A percentile compares a stretch with the other conserved stretches of the same genome.
Conservation (phyloP, 331 rosid genomes). For the Prunus yedoensis region DNA sequence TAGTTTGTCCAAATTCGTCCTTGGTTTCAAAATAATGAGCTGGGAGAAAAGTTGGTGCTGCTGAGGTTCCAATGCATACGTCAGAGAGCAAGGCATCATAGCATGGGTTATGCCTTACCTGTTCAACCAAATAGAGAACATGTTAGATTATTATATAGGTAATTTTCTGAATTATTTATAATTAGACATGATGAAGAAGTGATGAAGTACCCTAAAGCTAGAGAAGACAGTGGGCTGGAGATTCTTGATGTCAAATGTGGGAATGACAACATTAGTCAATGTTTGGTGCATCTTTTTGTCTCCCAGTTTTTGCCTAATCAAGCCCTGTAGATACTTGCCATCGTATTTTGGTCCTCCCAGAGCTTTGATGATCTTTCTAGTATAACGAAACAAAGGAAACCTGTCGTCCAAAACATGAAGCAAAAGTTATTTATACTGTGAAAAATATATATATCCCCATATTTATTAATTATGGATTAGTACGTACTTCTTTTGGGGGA, state of each 20-base stretch:
- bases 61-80: conserved; percentile 54
- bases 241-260: conserved; percentile 49
- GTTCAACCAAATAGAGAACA: background rate
- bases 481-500: conserved; percentile 40
- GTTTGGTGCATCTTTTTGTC: conserved; percentile 33
- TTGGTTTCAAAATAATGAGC: conserved; percentile 38
- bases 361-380: background rate
- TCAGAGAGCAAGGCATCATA: conserved; percentile 36
- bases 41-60: conserved; percentile 54
- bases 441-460: background rate
- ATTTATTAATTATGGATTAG: background rate
- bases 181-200: background rate
- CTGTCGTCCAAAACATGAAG: background rate
- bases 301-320: conserved; percentile 35
- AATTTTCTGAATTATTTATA: background rate
- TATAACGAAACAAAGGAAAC: background rate
- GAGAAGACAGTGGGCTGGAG: conserved; percentile 56
- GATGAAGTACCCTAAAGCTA: conserved; percentile 35
- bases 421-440: background rate
- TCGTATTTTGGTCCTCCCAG: conserved; percentile 51
- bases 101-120: conserved; percentile 29
- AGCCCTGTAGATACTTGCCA: conserved; percentile 45
- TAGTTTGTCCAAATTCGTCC: conserved; percentile 5
- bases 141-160: background rate
- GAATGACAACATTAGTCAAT: conserved; percentile 50